Evolutionary conservation across 768 basidiomycete species (phyloP).

Genomic region (Amanita rubescens): DNA sequence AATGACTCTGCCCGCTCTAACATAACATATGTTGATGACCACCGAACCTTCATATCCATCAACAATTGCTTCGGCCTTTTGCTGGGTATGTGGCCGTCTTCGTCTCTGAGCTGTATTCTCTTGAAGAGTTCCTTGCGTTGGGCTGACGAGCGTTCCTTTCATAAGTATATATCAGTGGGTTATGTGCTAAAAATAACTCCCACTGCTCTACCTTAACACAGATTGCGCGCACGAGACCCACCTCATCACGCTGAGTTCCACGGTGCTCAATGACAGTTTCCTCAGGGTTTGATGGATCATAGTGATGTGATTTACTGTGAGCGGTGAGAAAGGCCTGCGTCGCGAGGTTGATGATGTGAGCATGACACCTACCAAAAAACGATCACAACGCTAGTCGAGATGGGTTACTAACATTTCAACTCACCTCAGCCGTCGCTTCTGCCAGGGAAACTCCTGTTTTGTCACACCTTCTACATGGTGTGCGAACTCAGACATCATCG

Average conservation of each 20-base stretch:
- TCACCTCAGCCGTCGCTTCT: neutral
- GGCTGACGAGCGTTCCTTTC: slow-evolving; percentile 21
- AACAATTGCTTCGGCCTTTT: neutral
- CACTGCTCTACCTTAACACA: neutral
- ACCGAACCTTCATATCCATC: slow-evolving; percentile 1
- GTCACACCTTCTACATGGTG: slow-evolving; percentile 15
- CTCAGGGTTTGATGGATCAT: neutral
- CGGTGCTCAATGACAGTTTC: neutral
- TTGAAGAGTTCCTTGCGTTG: slow-evolving; percentile 14
- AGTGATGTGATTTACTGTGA: neutral
- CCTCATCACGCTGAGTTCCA: neutral
- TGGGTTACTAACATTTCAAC: too few species aligned
- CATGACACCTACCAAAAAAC: neutral
- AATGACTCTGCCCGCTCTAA: neutral
- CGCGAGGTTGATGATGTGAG: slow-evolving; percentile 1
- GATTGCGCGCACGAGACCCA: neutral
- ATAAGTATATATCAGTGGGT: neutral
- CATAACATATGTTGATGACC: slow-evolving; percentile 4
- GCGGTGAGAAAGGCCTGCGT: neutral
- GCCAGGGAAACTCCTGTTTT: neutral
- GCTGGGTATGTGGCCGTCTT: slow-evolving; percentile 7
- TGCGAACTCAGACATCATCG: slow-evolving; percentile 24
- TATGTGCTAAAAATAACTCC: neutral
- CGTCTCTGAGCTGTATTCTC: neutral
- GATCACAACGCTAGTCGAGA: neutral